Evolutionary conservation across 75 land plant species (phyloP).

Genomic region (Larix kaempferi): DNA sequence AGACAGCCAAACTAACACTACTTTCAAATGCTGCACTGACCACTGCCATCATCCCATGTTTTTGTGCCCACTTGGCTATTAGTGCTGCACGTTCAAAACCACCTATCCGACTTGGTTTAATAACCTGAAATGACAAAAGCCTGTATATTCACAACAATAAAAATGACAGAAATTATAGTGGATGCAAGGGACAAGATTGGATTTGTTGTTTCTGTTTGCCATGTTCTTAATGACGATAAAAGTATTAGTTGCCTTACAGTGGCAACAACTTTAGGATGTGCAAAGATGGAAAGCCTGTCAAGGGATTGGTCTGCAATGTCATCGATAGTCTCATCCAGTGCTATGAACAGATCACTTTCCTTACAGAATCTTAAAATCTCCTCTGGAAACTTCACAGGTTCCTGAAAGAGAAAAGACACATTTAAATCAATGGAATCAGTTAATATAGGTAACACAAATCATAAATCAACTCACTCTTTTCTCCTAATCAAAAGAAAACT

Average conservation of each 20-base stretch:
- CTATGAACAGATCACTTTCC: slow-evolving; percentile 78
- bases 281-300: slow-evolving; percentile 28
- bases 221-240: background rate
- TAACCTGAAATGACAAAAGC: slow-evolving; percentile 48
- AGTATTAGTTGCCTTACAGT: slow-evolving; percentile 49
- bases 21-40: slow-evolving; percentile 94
- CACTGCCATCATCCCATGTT: slow-evolving; percentile 64
- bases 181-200: background rate
- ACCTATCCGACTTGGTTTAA: slow-evolving; percentile 89
- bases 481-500: background rate
- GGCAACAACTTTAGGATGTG: slow-evolving; percentile 71
- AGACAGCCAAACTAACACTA: slow-evolving; percentile 64
- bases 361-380: slow-evolving; percentile 80
- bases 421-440: background rate
- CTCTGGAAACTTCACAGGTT: slow-evolving; percentile 62
- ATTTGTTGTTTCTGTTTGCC: background rate
- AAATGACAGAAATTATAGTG: background rate
- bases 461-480: background rate
- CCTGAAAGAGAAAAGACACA: slow-evolving; percentile 41
- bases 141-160: background rate
- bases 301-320: slow-evolving; percentile 31
- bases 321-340: slow-evolving; percentile 93
- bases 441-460: background rate
- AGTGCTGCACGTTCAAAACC: slow-evolving; percentile 87
- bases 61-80: slow-evolving; percentile 76